These are phyloP conservation scores for Jimgerdemannia lactiflua DNA, from an alignment of 192 early-diverging fungal species.

Conservation along the genomic window DNA sequence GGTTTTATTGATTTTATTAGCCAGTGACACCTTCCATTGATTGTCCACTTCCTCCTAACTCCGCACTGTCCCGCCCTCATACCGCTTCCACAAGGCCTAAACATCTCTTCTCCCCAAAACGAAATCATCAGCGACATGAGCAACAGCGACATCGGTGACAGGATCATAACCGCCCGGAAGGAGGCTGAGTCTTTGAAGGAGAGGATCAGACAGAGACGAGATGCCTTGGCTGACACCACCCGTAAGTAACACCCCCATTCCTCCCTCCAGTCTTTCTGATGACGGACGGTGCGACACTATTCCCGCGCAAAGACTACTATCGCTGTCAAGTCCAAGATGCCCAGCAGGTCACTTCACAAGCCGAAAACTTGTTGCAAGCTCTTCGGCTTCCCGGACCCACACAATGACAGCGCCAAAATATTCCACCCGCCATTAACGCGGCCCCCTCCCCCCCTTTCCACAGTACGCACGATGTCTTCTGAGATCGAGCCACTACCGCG, in stretches of 20 bases:
- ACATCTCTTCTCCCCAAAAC: neutral
- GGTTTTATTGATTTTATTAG: neutral
- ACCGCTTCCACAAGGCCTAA: neutral
- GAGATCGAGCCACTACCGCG: slow-evolving; percentile 86
- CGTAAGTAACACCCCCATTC: slow-evolving; percentile 51
- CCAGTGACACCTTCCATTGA: neutral
- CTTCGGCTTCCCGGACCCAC: neutral
- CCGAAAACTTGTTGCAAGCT: neutral
- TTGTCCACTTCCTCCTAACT: neutral
- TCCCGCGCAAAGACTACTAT: neutral
- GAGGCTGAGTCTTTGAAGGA: slow-evolving; percentile 97
- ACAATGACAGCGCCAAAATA: neutral
- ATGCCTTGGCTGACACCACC: slow-evolving; percentile 93
- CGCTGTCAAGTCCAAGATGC: too few species aligned
- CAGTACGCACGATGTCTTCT: slow-evolving; percentile 20
- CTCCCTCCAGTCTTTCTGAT: neutral
- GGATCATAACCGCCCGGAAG: slow-evolving; percentile 85
- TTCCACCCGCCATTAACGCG: neutral
- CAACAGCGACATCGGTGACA: slow-evolving; percentile 78
- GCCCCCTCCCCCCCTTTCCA: neutral
- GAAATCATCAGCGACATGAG: neutral
- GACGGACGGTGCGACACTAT: neutral
- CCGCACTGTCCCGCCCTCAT: neutral
- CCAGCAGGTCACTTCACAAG: neutral
- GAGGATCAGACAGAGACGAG: slow-evolving; percentile 91